Percentiles rank a stretch among this genome's conserved stretches.
These are phyloP conservation scores for Trichoderma guizhouense DNA, from an alignment of 2,329 filamentous ascomycete species.

Conservation along the genomic window DNA sequence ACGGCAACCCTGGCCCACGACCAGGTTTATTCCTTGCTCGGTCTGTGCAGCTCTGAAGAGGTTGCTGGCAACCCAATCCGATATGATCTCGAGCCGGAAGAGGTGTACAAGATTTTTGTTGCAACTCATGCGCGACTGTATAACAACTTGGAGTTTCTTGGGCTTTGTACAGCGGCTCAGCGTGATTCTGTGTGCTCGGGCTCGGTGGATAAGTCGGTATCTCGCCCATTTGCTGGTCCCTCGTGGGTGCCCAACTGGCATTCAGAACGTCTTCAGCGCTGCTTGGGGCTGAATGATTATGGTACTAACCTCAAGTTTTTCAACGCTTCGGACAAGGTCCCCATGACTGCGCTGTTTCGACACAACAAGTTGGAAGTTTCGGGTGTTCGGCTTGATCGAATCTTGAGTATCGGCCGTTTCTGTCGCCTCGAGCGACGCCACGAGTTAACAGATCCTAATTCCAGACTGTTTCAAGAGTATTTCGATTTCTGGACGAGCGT, in stretches of 20 bases:
- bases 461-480: not conserved
- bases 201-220: not conserved
- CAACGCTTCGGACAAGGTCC: not conserved
- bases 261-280: not conserved
- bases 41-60: not conserved
- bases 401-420: not conserved
- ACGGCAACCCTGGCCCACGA: not conserved
- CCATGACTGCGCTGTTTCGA: not conserved
- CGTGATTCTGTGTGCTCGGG: not conserved
- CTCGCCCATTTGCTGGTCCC: not conserved
- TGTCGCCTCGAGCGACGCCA: not conserved
- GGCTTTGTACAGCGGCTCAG: not conserved
- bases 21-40: not conserved
- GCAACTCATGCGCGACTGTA: not conserved
- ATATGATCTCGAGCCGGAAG: not conserved
- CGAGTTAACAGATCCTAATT: not conserved
- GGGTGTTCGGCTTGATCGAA: not conserved
- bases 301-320: not conserved
- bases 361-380: not conserved
- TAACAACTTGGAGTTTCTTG: not conserved
- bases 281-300: not conserved
- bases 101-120: not conserved
- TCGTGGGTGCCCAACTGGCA: not conserved
- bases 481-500: not conserved
- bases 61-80: not conserved